A percentile compares a stretch with the other conserved stretches of the same genome.
phyloP scores from a whole-genome alignment of 495 filamentous ascomycete species.

The Letharia columbiana region DNA sequence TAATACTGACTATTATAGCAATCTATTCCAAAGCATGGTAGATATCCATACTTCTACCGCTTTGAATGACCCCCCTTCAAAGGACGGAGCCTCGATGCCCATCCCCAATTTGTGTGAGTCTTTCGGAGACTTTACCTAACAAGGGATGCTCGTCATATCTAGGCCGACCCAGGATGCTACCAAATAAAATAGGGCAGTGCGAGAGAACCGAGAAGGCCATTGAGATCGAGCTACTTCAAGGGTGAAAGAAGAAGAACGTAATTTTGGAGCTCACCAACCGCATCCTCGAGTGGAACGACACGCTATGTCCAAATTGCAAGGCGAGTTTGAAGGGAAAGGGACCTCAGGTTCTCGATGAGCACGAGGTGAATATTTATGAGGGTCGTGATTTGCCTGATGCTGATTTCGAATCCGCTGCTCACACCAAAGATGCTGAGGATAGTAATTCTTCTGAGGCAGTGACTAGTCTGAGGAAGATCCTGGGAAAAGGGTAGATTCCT shows the following conservation, averaged over 20 bases:
- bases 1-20: background rate
- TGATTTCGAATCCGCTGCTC: background rate
- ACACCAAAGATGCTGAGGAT: background rate
- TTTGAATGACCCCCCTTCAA: no score
- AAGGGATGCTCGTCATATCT: background rate
- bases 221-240: background rate
- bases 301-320: background rate
- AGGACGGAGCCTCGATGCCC: background rate
- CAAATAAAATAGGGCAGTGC: background rate
- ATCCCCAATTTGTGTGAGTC: background rate
- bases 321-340: background rate
- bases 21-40: background rate
- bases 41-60: background rate
- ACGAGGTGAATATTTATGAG: background rate
- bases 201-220: background rate
- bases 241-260: background rate
- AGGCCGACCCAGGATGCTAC: background rate
- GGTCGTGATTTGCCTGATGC: background rate
- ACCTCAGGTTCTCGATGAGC: background rate
- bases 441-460: background rate
- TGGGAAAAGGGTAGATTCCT: background rate
- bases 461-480: background rate
- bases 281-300: background rate
- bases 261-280: background rate
- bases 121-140: background rate